Evolutionary conservation across 257 asterid species (phyloP).

Genomic region (Thymus mandschuricus): DNA sequence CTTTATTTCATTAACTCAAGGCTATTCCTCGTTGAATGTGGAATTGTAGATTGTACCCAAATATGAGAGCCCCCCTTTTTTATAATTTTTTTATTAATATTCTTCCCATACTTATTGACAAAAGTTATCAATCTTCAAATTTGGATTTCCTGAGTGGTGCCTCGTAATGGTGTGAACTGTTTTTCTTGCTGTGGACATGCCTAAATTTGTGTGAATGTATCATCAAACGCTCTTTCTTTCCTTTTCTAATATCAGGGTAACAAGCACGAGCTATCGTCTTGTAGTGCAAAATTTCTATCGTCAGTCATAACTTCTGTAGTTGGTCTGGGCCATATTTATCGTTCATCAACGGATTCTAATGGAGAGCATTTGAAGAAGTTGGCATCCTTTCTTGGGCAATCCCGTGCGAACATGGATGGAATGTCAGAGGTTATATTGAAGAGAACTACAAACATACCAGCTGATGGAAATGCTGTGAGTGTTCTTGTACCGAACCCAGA

Average conservation of each 20-base stretch:
- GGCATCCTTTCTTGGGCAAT: constrained; percentile 68
- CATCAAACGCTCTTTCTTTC: constrained; percentile 8
- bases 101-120: too few species aligned
- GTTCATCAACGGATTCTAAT: constrained; percentile 61
- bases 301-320: constrained; percentile 78
- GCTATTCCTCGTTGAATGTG: too few species aligned
- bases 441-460: constrained; percentile 68
- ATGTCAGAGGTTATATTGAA: constrained; percentile 77
- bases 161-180: too few species aligned
- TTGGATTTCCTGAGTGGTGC: too few species aligned
- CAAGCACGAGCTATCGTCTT: constrained; percentile 36
- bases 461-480: constrained; percentile 82
- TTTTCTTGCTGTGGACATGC: constrained; percentile 16
- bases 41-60: too few species aligned
- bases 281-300: constrained; percentile 54
- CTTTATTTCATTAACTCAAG: too few species aligned
- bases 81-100: too few species aligned
- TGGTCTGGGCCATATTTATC: constrained; percentile 81
- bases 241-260: constrained; percentile 44
- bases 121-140: too few species aligned
- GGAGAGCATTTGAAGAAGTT: constrained; percentile 76
- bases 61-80: too few species aligned
- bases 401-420: constrained; percentile 59
- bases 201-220: constrained; percentile 18
- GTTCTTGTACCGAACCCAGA: constrained; percentile 74